phyloP scores from a whole-genome alignment of 1,139 yeast genomes.

The Geotrichum aggregatum region DNA sequence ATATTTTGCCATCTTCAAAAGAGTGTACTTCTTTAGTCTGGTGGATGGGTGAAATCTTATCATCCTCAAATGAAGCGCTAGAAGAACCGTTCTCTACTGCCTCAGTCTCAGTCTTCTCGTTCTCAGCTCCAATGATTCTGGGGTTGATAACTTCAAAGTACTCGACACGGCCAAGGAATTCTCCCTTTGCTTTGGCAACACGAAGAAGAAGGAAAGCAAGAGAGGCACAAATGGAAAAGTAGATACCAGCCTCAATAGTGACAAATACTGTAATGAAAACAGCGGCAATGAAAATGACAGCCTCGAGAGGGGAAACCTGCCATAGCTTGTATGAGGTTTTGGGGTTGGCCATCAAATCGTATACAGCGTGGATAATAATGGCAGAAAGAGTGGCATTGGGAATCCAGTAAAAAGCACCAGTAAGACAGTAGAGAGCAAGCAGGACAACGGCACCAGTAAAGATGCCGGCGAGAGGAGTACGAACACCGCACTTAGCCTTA shows the following conservation, averaged over 20 bases:
- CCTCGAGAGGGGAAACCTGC: constrained; percentile 72
- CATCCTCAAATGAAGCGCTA: not conserved
- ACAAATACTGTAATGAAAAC: constrained; percentile 77
- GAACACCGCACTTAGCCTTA: constrained; percentile 91
- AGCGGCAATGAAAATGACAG: constrained; percentile 68
- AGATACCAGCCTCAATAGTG: constrained; percentile 82
- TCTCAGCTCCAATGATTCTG: constrained; percentile 35
- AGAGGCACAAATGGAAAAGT: constrained; percentile 84
- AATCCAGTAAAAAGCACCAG: constrained; percentile 79
- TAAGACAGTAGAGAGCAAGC: constrained; percentile 77
- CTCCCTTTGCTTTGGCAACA: constrained; percentile 75
- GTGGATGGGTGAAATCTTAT: not conserved
- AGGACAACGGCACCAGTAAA: constrained; percentile 87
- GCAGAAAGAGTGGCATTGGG: constrained; percentile 87
- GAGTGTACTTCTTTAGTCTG: not conserved
- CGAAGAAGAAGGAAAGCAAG: constrained; percentile 69
- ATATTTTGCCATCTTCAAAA: not conserved
- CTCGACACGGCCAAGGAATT: constrained; percentile 70
- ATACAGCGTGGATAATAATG: constrained; percentile 88
- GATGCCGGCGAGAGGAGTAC: constrained; percentile 90
- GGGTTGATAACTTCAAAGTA: constrained; percentile 46
- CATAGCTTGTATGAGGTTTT: constrained; percentile 69
- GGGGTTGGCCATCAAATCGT: constrained; percentile 75
- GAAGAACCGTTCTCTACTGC: not conserved
- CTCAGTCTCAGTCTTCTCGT: not conserved